Evolutionary conservation across 805 yeast genomes (phyloP), one percentile per base, ranked within the genome.

Genomic region (Nakazawaea wyomingensis): DNA sequence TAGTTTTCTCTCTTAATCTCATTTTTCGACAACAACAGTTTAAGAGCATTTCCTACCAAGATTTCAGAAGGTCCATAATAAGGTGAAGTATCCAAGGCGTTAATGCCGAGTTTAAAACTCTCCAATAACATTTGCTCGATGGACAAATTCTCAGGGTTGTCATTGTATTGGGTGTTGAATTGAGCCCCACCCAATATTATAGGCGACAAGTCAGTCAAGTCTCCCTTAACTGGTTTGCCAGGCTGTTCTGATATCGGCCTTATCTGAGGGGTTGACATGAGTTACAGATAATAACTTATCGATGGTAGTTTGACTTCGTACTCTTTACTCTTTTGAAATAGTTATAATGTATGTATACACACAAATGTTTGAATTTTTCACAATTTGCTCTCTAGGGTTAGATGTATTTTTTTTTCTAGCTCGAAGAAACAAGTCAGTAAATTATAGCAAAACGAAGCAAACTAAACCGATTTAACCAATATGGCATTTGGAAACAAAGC

Each of bases 41-140:
- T 58, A 50, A 90, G 63, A 0, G 89, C 91, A 13, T 69, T 48
- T 1, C 98, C 97, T 5, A 86, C 57, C 11, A 90, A 50, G 16
- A 62, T 69, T 55, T 90, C 98, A 4, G 95, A 85, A 0, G 87
- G 87, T 0, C 97, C 97, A 57, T 90, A 90, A 63, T 86, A 89
- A 3, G 97, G 96, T 0, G 96, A 85, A 0, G 97, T 88, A 56
- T 90, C 97, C 29, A 90, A 68, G 1, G 95, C 93, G 36, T 71
- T 73, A 47, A 87, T 66, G 0, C 96, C 96, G 20, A 68, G 56
- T 17, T 66, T 62, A 53, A 90, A 81, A 0, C 90, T 93, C 11
- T 59, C 53, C 37, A 65, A 56, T 17, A 90, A 51, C 39, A 90
- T 73, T 0, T 75, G 78, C 9, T 62, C 66, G 9, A 80, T 70